Evolutionary conservation across 2,329 filamentous ascomycete species (phyloP).

Genomic region (Aspergillus tubingensis): DNA sequence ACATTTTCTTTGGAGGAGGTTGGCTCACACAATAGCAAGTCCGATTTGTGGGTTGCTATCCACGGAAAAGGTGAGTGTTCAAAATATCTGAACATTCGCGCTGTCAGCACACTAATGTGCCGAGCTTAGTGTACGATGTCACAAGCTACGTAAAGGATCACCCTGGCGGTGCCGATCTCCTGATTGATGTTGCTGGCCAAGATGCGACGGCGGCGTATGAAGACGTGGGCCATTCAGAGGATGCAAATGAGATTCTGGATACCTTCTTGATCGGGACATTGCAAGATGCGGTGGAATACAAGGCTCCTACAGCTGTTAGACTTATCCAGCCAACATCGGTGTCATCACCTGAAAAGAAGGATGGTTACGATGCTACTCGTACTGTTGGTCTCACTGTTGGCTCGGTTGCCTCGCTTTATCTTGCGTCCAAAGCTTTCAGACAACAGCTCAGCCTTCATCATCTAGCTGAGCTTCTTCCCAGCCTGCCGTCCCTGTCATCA

Average conservation of each 20-base stretch:
- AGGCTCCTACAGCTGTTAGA: too few species aligned
- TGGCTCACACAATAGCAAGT: conserved; percentile 50
- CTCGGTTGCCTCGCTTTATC: too few species aligned
- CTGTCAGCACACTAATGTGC: too few species aligned
- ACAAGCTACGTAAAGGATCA: conserved; percentile 62
- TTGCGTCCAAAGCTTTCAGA: too few species aligned
- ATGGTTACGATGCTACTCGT: too few species aligned
- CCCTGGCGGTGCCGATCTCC: conserved; percentile 49
- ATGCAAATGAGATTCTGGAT: conserved; percentile 46
- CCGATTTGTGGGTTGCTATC: conserved; percentile 59
- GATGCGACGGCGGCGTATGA: conserved; percentile 48
- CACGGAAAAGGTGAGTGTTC: conserved; percentile 51
- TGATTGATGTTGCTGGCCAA: conserved; percentile 44
- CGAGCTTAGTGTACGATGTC: conserved; percentile 60
- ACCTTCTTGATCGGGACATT: neutral
- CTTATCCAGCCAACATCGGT: too few species aligned
- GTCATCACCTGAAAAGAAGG: too few species aligned
- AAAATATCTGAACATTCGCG: conserved; percentile 21
- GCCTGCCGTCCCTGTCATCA: too few species aligned
- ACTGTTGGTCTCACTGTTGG: too few species aligned
- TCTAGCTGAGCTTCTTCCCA: too few species aligned
- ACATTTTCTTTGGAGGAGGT: conserved; percentile 34
- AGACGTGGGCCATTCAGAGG: conserved; percentile 49
- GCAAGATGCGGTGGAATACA: too few species aligned
- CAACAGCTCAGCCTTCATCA: too few species aligned